phyloP scores from a whole-genome alignment of 768 basidiomycete species.

The Tricholomella constricta region DNA sequence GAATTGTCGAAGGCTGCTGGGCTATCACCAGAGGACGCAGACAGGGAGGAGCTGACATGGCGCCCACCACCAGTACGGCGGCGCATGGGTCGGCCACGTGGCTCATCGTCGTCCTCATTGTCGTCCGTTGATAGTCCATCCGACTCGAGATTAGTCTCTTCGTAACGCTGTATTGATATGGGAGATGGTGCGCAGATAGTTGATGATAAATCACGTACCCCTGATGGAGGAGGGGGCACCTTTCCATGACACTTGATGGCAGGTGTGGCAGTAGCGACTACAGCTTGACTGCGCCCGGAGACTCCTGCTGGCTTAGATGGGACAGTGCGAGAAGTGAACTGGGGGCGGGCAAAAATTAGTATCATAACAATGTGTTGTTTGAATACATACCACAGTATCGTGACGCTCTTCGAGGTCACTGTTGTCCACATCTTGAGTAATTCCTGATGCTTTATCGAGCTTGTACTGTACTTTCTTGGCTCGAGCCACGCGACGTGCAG shows the following conservation, averaged over 20 bases:
- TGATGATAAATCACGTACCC: no score
- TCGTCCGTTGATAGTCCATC: no score
- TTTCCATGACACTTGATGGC: background rate
- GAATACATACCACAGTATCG: background rate
- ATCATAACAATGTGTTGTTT: background rate
- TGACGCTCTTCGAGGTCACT: background rate
- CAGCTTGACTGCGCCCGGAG: background rate
- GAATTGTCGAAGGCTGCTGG: no score
- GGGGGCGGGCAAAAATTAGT: background rate
- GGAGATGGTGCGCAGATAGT: no score
- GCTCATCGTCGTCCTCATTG: no score
- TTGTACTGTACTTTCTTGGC: background rate
- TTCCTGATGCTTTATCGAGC: conserved; percentile 5
- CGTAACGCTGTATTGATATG: no score
- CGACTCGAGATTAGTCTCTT: no score
- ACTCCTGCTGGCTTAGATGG: background rate
- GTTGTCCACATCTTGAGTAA: conserved; percentile 1
- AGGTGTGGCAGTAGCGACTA: background rate
- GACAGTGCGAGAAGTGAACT: background rate
- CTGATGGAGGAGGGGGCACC: background rate
- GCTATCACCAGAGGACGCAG: no score
- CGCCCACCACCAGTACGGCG: no score
- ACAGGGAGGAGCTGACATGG: no score
- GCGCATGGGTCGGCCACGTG: no score
- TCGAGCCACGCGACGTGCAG: background rate